phyloP scores from a whole-genome alignment of 495 filamentous ascomycete species.

The Acidomyces sp. region DNA sequence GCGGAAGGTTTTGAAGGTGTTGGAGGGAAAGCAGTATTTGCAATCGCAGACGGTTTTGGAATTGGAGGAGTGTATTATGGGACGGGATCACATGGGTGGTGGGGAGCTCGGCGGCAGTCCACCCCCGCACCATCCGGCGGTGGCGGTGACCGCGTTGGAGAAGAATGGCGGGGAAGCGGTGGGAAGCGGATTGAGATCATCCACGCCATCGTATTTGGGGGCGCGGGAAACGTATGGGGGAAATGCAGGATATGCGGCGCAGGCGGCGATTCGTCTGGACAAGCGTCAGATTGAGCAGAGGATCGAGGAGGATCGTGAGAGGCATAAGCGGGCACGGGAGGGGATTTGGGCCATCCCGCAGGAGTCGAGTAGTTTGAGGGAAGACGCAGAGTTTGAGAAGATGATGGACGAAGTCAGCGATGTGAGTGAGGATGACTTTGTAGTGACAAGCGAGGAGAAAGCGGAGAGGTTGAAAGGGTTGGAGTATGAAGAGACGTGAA shows the following conservation, averaged over 20 bases:
- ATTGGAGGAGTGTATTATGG: conserved; percentile 66
- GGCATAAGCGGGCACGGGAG: conserved; percentile 82
- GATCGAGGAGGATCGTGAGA: conserved; percentile 91
- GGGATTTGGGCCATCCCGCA: conserved; percentile 70
- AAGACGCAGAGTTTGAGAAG: conserved; percentile 53
- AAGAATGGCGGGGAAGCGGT: background rate
- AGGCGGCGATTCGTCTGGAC: conserved; percentile 41
- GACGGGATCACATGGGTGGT: conserved; percentile 40
- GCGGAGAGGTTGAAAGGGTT: conserved; percentile 37
- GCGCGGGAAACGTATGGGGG: conserved; percentile 8
- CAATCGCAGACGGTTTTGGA: conserved; percentile 54
- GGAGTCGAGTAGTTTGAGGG: conserved; percentile 38
- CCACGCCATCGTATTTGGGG: conserved; percentile 11
- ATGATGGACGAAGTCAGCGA: conserved; percentile 72
- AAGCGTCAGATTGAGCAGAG: conserved; percentile 84
- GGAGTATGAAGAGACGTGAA: conserved; percentile 21
- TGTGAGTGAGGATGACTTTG: conserved; percentile 68
- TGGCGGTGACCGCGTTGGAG: background rate
- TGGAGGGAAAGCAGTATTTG: conserved; percentile 55
- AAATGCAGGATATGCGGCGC: conserved; percentile 24
- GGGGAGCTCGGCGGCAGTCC: conserved; percentile 4
- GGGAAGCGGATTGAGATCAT: background rate
- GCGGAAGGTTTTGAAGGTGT: conserved; percentile 51
- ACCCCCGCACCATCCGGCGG: background rate
- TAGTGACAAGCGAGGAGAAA: conserved; percentile 58